Base-by-base conservation (phyloP, 2,329 filamentous ascomycete genomes). In the Helotiales sp. region DNA sequence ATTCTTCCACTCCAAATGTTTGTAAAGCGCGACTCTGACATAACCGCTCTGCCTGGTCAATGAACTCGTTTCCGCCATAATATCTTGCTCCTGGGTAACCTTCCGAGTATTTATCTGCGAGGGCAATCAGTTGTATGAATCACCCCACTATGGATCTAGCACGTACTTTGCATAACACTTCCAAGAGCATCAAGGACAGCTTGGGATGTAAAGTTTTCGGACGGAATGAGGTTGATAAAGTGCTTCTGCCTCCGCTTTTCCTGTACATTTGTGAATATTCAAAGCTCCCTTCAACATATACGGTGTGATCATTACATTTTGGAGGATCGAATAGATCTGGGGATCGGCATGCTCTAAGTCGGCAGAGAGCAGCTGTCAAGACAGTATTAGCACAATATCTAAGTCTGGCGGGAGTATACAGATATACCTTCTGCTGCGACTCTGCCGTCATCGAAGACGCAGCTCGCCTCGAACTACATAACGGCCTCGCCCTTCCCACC, bases 181-280 rank as follows among this genome's bases (percentile, higher is more conserved):
- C 92, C 92, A 60, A 96, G 80, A 31, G 92, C 91, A 80, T 96
- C 92, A 55, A 96, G 83, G 19, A 96, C 92, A 29, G 92, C 91
- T 74, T 96, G 90, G 7, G 92, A 96, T 25, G 92, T 96, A 71
- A 96, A 96, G 78, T 96, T 96, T 77, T 96, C 92, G 6, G 92
- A 96, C 19, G 92, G 92, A 66, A 96, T 96, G 57, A 96, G 81
- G 76, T 98, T 98, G 79, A 99, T 96, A 71, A 97, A 99, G 75
- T 98, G 92, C 76, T 96, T 96, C 76, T 99, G 95, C 67, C 95
- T 85, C 66, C 83, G 84, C 84, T 98, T 98, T 81, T 99, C 95
- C 91, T 96, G 55, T 30, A 50, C 10, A 33, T 57, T 50, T 49
- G 55, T 50, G 40, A 29, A 52, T 61, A 29, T 46, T n/a, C 19